Evolutionary conservation across 371 early-diverging fungal species (phyloP).

Genomic region (Cladochytrium tenue): DNA sequence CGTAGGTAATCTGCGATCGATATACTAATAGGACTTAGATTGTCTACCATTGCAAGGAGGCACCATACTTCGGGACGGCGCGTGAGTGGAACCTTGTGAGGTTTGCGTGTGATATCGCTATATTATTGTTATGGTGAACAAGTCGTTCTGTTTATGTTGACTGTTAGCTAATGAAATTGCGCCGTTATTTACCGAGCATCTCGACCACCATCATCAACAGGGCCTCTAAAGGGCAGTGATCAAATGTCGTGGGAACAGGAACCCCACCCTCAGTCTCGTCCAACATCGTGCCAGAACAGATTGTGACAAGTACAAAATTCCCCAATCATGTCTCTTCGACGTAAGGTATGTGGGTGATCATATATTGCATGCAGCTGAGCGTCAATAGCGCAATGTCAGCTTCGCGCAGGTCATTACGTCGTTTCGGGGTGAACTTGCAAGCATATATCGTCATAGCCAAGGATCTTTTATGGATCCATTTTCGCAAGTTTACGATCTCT

Average conservation of each 20-base stretch:
- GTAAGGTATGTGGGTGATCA: no score
- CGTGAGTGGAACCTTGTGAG: conserved; percentile 96
- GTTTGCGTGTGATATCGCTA: conserved; percentile 74
- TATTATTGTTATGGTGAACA: conserved; percentile 75
- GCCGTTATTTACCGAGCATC: conserved; percentile 29
- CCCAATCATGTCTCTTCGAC: no score
- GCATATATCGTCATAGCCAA: neutral
- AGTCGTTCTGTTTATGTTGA: conserved; percentile 21
- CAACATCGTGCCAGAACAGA: no score
- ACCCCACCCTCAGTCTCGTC: conserved; percentile 6
- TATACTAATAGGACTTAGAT: conserved; percentile 12
- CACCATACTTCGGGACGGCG: conserved; percentile 70
- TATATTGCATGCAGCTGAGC: no score
- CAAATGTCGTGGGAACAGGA: conserved; percentile 26
- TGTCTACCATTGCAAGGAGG: neutral
- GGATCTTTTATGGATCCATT: conserved; percentile 64
- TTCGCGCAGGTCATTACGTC: neutral
- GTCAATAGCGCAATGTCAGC: neutral
- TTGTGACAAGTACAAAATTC: no score
- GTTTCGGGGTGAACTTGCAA: neutral
- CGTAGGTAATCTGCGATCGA: conserved; percentile 40
- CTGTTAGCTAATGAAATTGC: neutral
- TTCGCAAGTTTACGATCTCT: conserved; percentile 73
- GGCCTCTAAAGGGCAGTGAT: conserved; percentile 25
- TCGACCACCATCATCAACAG: conserved; percentile 32